Percentiles rank a stretch among this genome's conserved stretches.
Conservation (phyloP, 805 yeast species). For the Jamesozyma jinghongensis region DNA sequence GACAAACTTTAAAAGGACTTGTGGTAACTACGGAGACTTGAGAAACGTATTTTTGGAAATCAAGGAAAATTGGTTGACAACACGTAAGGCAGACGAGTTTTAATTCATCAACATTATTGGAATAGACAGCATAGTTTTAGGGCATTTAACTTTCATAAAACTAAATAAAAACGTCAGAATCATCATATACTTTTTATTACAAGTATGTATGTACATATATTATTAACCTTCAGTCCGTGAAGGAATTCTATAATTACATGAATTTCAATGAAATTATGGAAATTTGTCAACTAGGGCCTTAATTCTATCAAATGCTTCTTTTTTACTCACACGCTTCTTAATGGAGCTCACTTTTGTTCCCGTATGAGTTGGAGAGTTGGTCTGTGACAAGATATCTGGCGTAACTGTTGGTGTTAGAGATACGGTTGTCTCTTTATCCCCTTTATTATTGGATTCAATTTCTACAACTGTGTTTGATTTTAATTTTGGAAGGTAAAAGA, state of each 20-base stretch:
- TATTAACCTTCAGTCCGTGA: too few species aligned
- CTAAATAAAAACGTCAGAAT: too few species aligned
- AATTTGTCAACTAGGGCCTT: slow-evolving; percentile 20
- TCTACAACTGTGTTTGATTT: not conserved
- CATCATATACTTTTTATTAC: too few species aligned
- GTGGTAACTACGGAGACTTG: slow-evolving; percentile 44
- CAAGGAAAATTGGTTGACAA: slow-evolving; percentile 37
- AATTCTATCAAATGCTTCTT: slow-evolving; percentile 28
- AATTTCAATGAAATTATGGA: not conserved
- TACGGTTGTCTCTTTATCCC: not conserved
- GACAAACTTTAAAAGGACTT: slow-evolving; percentile 55
- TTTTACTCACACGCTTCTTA: slow-evolving; percentile 28
- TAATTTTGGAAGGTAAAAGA: slow-evolving; percentile 20
- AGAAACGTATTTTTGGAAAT: slow-evolving; percentile 52
- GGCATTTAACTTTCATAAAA: too few species aligned
- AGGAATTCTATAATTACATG: too few species aligned
- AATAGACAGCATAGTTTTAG: too few species aligned
- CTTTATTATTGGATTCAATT: not conserved
- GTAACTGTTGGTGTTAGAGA: not conserved
- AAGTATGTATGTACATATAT: too few species aligned
- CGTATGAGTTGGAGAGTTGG: not conserved
- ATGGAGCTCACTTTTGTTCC: slow-evolving; percentile 8
- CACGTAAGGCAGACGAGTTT: slow-evolving; percentile 26
- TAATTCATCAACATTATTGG: too few species aligned
- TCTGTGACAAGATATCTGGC: not conserved